phyloP scores from a whole-genome alignment of 148 eudicot species.

The Rhododendron vialii region DNA sequence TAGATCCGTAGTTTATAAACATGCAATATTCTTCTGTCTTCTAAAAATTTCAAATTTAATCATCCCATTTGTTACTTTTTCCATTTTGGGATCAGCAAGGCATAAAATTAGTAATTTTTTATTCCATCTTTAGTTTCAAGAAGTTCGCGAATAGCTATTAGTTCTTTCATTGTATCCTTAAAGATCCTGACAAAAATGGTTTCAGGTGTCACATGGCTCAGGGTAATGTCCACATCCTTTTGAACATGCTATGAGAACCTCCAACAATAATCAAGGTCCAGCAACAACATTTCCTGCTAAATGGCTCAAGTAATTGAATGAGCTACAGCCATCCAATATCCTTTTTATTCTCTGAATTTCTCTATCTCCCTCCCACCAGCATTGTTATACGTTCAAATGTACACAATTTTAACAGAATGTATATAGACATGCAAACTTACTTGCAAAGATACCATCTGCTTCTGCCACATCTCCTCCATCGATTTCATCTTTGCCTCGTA shows the following conservation, averaged over 20 bases:
- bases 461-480: conserved; percentile 88
- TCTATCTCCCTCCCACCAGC: background rate
- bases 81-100: background rate
- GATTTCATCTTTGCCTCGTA: conserved; percentile 79
- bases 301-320: background rate
- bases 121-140: too few species aligned
- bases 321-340: background rate
- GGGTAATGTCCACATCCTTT: background rate
- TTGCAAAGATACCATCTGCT: conserved; percentile 71
- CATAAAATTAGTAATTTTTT: background rate
- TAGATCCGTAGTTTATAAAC: background rate
- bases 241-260: background rate
- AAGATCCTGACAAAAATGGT: background rate
- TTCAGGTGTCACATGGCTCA: background rate
- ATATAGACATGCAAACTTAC: conserved; percentile 35
- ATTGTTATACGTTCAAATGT: background rate
- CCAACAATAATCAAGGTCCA: background rate
- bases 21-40: background rate
- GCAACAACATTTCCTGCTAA: background rate
- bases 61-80: background rate
- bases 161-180: background rate
- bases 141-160: background rate
- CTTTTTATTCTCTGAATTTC: background rate
- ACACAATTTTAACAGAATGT: background rate
- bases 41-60: background rate